These are phyloP conservation scores for Vararia minispora DNA, from an alignment of 768 basidiomycete species.

Conservation along the genomic window DNA sequence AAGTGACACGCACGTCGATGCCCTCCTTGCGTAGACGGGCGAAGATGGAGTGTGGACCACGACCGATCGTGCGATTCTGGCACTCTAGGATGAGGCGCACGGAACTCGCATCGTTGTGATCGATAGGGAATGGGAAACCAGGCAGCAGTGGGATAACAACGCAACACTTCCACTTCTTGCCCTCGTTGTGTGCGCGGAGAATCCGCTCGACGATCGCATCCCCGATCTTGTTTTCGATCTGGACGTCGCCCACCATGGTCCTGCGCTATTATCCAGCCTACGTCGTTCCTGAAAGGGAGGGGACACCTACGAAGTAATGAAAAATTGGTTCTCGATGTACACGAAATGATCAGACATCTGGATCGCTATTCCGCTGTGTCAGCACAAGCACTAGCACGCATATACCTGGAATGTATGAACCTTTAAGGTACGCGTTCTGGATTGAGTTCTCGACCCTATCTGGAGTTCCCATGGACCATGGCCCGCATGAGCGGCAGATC, in stretches of 20 bases:
- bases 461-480: conserved; percentile 92
- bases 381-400: not conserved
- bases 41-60: conserved; percentile 91
- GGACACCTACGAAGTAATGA: conserved; percentile 67
- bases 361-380: conserved; percentile 44
- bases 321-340: conserved; percentile 95
- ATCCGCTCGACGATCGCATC: conserved; percentile 90
- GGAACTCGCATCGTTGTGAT: conserved; percentile 86
- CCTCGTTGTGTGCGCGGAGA: conserved; percentile 72
- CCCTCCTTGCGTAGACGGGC: conserved; percentile 72
- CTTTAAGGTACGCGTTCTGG: conserved; percentile 88
- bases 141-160: conserved; percentile 88
- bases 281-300: not conserved
- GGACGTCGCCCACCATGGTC: conserved; percentile 74
- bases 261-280: conserved; percentile 24
- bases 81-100: conserved; percentile 94
- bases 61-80: conserved; percentile 79
- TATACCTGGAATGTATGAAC: conserved; percentile 23
- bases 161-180: conserved; percentile 83
- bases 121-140: conserved; percentile 88
- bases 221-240: conserved; percentile 88
- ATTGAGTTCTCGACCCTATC: conserved; percentile 84
- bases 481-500: conserved; percentile 89
- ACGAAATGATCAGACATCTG: conserved; percentile 94
- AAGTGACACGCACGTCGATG: conserved; percentile 62